A percentile compares a stretch with the other conserved stretches of the same genome.
Evolutionary conservation across 2,329 filamentous ascomycete genomes (phyloP).

Genomic region (Botrytis squamosa): DNA sequence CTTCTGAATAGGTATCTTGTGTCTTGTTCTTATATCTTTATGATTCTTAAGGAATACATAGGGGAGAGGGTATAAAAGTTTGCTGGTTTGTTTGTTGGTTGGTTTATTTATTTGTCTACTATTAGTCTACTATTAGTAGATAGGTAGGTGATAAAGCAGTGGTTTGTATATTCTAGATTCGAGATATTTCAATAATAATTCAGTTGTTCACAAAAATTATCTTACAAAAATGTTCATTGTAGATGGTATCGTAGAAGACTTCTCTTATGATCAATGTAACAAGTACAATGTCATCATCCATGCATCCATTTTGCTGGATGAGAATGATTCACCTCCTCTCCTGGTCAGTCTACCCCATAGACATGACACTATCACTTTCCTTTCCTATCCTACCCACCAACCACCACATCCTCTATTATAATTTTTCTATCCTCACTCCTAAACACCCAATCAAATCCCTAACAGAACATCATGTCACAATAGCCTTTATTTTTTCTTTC

Average conservation of each 20-base stretch:
- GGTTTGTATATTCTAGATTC: background rate
- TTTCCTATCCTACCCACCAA: background rate
- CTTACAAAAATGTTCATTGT: background rate
- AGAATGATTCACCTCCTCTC: background rate
- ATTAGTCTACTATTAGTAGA: no score
- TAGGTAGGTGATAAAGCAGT: no score
- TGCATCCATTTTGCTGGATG: background rate
- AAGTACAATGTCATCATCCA: background rate
- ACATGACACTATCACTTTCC: background rate
- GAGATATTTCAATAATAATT: background rate
- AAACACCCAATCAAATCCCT: background rate
- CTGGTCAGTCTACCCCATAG: background rate
- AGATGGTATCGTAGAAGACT: background rate
- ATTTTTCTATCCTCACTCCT: background rate
- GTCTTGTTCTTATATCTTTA: no score
- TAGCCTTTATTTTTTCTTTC: slow-evolving; percentile 25
- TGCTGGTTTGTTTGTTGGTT: no score
- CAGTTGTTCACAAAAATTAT: background rate
- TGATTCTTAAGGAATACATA: no score
- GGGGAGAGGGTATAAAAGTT: no score
- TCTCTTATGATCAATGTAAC: background rate
- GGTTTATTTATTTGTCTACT: no score
- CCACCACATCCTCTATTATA: background rate
- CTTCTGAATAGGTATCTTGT: background rate
- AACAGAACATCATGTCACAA: background rate